Base-by-base conservation (phyloP, 441 rosid genomes). In the Francoa sonchifolia region DNA sequence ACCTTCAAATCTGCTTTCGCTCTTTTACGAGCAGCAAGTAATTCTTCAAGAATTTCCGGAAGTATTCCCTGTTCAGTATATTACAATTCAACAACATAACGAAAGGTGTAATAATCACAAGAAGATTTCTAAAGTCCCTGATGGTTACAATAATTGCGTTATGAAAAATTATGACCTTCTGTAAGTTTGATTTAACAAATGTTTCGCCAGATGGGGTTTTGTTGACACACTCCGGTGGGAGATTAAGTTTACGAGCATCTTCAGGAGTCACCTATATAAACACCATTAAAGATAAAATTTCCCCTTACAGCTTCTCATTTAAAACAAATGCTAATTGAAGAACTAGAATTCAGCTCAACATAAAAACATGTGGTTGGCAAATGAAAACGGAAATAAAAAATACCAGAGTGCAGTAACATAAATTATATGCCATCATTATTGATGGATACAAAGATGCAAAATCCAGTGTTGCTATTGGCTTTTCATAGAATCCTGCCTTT, bases 1-100 rank as follows among this genome's bases (percentile, higher is more conserved):
- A 81, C 96, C 94, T 86, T 86, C 61, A 92, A 55, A 69, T 92
- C 99, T 28, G 88, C 88, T 72, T 87, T 92, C 44, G 99, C 96
- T 73, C 89, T 76, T 74, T 72, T 92, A 33, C 99, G 95, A 49
- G 99, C 99, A 43, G 74, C 42, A 56, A 92, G 54, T 38, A 86
- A 66, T 64, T 87, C 99, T 77, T 87, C 99, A 34, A 92, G 95
- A 62, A 92, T 92, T 72, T 92, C 99, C 50, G 99, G 99, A 66
- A 92, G 96, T 54, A 92, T 79, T 54, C 96, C 96, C 96, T 90
- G 72, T 53, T 16, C 25, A 22, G 23, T 21, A 12, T 22, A 22
- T 39, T 39, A n/a, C n/a, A n/a, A n/a, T n/a, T n/a, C n/a, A n/a
- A n/a, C n/a, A n/a, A n/a, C n/a, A n/a, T n/a, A n/a, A n/a, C n/a